A percentile compares a stretch with the other conserved stretches of the same genome.
Evolutionary conservation across 2,329 filamentous ascomycete species (phyloP).

Genomic region (Cryphonectria carpinicola): DNA sequence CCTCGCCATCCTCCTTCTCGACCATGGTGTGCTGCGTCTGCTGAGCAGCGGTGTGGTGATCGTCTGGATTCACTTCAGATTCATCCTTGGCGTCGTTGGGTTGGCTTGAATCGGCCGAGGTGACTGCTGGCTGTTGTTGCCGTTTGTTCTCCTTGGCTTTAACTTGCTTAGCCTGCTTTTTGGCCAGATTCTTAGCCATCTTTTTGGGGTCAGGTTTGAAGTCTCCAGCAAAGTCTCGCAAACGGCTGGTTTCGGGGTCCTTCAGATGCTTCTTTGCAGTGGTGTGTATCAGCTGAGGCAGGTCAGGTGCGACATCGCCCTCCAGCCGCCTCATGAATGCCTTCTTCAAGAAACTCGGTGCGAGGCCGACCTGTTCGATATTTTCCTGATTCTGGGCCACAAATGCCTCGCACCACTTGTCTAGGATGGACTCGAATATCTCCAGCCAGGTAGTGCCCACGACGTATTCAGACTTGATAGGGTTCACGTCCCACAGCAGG

Average conservation of each 20-base stretch:
- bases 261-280: conserved; percentile 6
- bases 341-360: conserved; percentile 3
- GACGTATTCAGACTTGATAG: conserved; percentile 21
- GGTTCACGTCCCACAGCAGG: conserved; percentile 12
- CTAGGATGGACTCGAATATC: conserved; percentile 22
- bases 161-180: conserved; percentile 1
- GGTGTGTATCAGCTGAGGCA: background rate
- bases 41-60: background rate
- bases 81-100: background rate
- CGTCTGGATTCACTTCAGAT: background rate
- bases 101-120: background rate
- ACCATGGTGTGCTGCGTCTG: background rate
- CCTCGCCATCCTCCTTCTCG: conserved; percentile 7
- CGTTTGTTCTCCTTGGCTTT: background rate
- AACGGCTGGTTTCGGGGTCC: conserved; percentile 6
- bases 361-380: conserved; percentile 21
- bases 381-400: conserved; percentile 15
- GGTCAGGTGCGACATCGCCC: background rate
- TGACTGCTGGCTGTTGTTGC: background rate
- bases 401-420: conserved; percentile 25
- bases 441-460: conserved; percentile 24
- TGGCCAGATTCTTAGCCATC: background rate
- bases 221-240: conserved; percentile 17
- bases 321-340: conserved; percentile 11
- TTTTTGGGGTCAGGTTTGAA: conserved; percentile 6